phyloP scores from a whole-genome alignment of 345 rosid species.

The Geranium rotundifolium region DNA sequence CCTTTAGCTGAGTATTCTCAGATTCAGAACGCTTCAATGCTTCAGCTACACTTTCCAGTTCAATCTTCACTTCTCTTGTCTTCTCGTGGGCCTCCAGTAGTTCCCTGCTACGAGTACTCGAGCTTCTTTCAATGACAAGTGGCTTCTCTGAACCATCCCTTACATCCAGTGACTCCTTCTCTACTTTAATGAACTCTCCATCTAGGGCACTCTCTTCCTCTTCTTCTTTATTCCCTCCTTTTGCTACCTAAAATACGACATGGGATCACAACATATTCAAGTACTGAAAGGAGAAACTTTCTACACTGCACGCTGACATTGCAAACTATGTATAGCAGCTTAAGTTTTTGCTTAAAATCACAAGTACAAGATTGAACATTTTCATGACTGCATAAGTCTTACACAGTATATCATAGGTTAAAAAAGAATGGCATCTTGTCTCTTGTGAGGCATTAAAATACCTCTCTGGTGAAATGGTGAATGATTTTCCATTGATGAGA shows the following conservation, averaged over 20 bases:
- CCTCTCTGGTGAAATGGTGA: too few species aligned
- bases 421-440: too few species aligned
- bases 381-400: not conserved
- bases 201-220: conserved; percentile 64
- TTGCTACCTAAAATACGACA: conserved; percentile 26
- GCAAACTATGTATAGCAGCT: not conserved
- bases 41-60: conserved; percentile 57
- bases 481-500: too few species aligned
- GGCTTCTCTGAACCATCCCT: conserved; percentile 34
- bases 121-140: conserved; percentile 31
- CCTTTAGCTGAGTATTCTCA: conserved; percentile 44
- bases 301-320: not conserved
- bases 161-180: conserved; percentile 59
- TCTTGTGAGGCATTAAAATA: too few species aligned
- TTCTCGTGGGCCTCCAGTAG: conserved; percentile 77
- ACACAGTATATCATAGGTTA: too few species aligned
- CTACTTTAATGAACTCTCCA: conserved; percentile 91
- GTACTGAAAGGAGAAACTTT: conserved; percentile 2
- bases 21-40: conserved; percentile 61
- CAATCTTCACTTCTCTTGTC: conserved; percentile 64
- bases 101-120: conserved; percentile 52
- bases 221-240: conserved; percentile 57
- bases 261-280: conserved; percentile 8
- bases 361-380: not conserved
- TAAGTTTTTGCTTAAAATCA: not conserved